Conservation (phyloP, 345 rosid species). For the Arabis alpina region DNA sequence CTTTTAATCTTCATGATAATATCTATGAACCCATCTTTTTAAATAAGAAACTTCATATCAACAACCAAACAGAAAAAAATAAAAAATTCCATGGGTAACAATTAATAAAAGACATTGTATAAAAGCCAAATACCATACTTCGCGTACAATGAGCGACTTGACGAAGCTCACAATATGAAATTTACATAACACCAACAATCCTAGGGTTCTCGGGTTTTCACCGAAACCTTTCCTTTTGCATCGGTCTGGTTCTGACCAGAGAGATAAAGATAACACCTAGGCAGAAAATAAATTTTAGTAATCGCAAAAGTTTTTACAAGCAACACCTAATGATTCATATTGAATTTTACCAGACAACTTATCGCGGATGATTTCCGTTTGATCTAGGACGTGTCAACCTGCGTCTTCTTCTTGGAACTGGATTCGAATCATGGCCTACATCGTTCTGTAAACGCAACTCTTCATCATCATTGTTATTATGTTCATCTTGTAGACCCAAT, state of each 20-base stretch:
- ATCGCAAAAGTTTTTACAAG: conserved; percentile 30
- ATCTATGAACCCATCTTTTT: neutral
- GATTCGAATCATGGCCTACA: conserved; percentile 56
- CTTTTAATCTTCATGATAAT: neutral
- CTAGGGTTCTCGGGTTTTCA: conserved; percentile 41
- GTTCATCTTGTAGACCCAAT: conserved; percentile 73
- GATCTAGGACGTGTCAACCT: conserved; percentile 75
- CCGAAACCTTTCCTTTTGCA: conserved; percentile 40
- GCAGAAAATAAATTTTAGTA: conserved; percentile 42
- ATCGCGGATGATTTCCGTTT: conserved; percentile 62
- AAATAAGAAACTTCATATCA: conserved; percentile 15
- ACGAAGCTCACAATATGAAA: conserved; percentile 23
- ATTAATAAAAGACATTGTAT: conserved; percentile 23
- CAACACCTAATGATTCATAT: conserved; percentile 35
- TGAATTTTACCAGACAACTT: conserved; percentile 49
- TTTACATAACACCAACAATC: conserved; percentile 37
- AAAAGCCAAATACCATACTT: conserved; percentile 14
- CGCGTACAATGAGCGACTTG: conserved; percentile 26
- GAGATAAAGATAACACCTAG: conserved; percentile 38
- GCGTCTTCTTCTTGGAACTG: conserved; percentile 68
- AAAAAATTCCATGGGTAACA: conserved; percentile 6
- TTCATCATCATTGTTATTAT: conserved; percentile 52
- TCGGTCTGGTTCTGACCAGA: conserved; percentile 40
- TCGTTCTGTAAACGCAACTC: conserved; percentile 57
- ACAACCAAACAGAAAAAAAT: neutral